A percentile compares a stretch with the other conserved stretches of the same genome.
These are phyloP conservation scores for Globisporangium carolinianum DNA, from an alignment of 352 stramenopile genomes.

Conservation along the genomic window DNA sequence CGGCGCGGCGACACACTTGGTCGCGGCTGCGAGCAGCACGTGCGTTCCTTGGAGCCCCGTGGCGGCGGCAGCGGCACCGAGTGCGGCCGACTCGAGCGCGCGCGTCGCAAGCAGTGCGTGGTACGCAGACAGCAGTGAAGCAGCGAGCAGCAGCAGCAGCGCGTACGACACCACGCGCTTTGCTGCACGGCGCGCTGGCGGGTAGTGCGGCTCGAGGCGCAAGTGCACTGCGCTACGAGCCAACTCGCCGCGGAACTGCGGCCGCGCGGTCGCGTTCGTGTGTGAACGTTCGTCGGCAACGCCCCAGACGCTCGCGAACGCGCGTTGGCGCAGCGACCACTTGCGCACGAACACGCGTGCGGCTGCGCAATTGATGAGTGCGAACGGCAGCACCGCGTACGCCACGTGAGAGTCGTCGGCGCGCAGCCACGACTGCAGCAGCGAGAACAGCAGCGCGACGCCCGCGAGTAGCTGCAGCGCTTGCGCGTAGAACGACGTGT, in stretches of 20 bases:
- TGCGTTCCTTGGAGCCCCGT: slow-evolving; percentile 23
- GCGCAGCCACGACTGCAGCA: slow-evolving; percentile 6
- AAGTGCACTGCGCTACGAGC: slow-evolving; percentile 45
- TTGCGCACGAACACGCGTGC: slow-evolving; percentile 49
- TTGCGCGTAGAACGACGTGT: slow-evolving; percentile 48
- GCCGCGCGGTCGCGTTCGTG: slow-evolving; percentile 13
- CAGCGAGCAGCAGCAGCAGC: slow-evolving; percentile 19
- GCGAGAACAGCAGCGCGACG: slow-evolving; percentile 24
- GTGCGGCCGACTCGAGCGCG: slow-evolving; percentile 16
- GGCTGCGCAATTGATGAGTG: slow-evolving; percentile 40
- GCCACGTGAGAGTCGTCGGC: not conserved
- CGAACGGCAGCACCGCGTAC: slow-evolving; percentile 26
- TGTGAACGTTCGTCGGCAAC: slow-evolving; percentile 13
- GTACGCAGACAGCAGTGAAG: slow-evolving; percentile 21
- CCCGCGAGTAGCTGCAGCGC: slow-evolving; percentile 32
- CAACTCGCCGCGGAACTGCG: slow-evolving; percentile 54
- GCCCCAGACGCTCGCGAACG: slow-evolving; percentile 42
- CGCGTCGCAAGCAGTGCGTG: slow-evolving; percentile 30
- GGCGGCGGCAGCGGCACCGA: slow-evolving; percentile 4
- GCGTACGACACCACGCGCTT: slow-evolving; percentile 21
- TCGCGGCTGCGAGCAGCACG: slow-evolving; percentile 31
- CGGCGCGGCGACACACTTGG: slow-evolving; percentile 23
- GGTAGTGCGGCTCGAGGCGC: slow-evolving; percentile 42
- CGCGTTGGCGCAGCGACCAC: slow-evolving; percentile 40
- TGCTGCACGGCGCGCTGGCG: slow-evolving; percentile 19